phyloP scores from a whole-genome alignment of 139 green algal genomes.

The Bryopsis sp. region DNA sequence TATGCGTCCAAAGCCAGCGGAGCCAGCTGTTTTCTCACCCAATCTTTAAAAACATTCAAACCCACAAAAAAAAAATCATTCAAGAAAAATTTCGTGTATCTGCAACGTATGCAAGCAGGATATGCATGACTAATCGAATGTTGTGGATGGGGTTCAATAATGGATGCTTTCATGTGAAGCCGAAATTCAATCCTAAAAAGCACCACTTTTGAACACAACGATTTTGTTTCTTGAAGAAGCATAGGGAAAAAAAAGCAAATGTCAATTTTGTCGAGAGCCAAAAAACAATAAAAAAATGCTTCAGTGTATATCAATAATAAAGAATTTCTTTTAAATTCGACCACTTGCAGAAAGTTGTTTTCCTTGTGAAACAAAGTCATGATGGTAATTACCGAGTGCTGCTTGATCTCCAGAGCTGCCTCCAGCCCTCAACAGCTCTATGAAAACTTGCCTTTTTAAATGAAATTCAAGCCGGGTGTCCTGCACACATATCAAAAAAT shows the following conservation, averaged over 20 bases:
- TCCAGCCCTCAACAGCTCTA: constrained; percentile 39
- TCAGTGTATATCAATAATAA: no score
- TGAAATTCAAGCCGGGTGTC: constrained; percentile 44
- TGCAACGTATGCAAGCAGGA: not conserved
- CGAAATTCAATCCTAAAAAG: no score
- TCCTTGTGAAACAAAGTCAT: no score
- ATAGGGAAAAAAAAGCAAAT: not conserved
- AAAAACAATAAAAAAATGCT: no score
- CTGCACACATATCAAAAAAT: constrained; percentile 22
- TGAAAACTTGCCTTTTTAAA: constrained; percentile 43
- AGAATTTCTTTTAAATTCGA: no score
- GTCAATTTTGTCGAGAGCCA: no score
- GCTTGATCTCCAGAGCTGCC: constrained; percentile 15
- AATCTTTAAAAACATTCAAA: constrained; percentile 26
- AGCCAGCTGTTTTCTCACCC: constrained; percentile 40
- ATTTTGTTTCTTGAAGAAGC: no score
- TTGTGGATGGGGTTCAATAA: not conserved
- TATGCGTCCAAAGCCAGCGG: constrained; percentile 55
- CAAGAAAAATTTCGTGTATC: not conserved
- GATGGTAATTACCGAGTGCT: constrained; percentile 27
- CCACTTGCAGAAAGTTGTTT: no score
- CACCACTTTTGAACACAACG: no score
- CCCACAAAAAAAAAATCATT: no score
- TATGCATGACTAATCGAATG: not conserved
- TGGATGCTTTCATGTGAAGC: no score